Base-by-base conservation (phyloP, 2,329 filamentous ascomycete genomes). In the Cladophialophora psammophila region DNA sequence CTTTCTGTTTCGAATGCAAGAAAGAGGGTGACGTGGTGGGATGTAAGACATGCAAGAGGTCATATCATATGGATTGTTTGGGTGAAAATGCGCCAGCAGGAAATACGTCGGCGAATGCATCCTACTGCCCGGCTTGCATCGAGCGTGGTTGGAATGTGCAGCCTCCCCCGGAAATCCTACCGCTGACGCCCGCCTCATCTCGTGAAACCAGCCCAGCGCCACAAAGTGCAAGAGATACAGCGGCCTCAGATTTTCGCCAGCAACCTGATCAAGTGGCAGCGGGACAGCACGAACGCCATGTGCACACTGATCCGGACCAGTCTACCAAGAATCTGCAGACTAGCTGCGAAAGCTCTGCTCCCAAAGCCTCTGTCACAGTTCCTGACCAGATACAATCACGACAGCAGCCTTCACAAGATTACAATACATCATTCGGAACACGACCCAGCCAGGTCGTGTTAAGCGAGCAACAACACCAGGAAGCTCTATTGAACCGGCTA, bases 1-100 rank as follows among this genome's bases (percentile, higher is more conserved):
- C 42, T 52, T 60, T 18, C 32, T 60, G 58, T 12, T 60, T 35
- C 40, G 40, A 50, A 32, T 60, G 57, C 42, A 52, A 60, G 40
- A 45, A 52, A 31, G 58, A 60, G n/a, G 58, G 20, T 20, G 58
- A 60, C 35, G 58, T 38, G 4, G 20, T 60, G 42, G 58, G 42
- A 13, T 60, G 58, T n/a, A 31, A 32, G 10, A 60, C 58, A 20
- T 60, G 58, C 42, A 60, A 60, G 20, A 12, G 32, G 5, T 60
- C 58, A 35, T 60, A 60, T 38, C 58, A 60, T 38, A 4, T 8
- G 18, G 32, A 15, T n/a, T 52, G 42, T 34, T 36, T 60, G 42
- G 42, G 58, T 31, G 42, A 60, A 10, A 4, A 38, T 7, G 15
- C 10, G 12, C 42, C 56, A 3, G n/a, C 58, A 52, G 58, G 38